Base-by-base conservation (phyloP, 2,329 filamentous ascomycete species). In the Lachnellula occidentalis region DNA sequence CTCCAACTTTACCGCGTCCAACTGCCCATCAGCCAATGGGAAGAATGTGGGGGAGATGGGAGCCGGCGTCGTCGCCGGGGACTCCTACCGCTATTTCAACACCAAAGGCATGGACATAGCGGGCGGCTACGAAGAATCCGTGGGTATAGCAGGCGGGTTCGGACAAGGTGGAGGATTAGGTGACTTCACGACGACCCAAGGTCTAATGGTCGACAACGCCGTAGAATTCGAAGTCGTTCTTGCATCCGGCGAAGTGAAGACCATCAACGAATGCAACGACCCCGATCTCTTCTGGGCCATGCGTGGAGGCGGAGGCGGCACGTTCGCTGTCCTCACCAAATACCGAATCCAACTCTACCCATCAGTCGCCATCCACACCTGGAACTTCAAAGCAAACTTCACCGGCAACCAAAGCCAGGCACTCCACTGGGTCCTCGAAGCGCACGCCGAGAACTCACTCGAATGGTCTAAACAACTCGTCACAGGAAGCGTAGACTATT, bases 251-350 rank as follows among this genome's bases (percentile, higher is more conserved):
- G 61, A 67, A 5, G 70, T 75, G 24, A 64, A 77, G 1, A 73
- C 73, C 36, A 73, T 70, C 27, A 73, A 67, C n/a, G 64, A 66
- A 21, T 67, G 65, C 19, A 56, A 70, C 24, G 71, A 80, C 53
- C 36, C 70, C 1, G 76, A 79, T 43, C 66, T 80, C 1, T 79
- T 73, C 67, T 78, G 74, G 73, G 77, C 75, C 2, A 69, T 80
- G 39, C 67, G 74, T 9, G 77, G 77, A 22, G 76, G 72, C 8
- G 27, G 27, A 9, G 27, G 27, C 9, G 27, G 27, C 27, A 76
- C 72, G 6, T 77, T 71, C 51, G 75, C 74, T 1, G 70, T 77
- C 11, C 72, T 76, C 21, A 54, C 50, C 7, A 56, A 55, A 14
- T 47, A 46, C 17, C 49, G 36, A 12, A 15, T 55, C n/a, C 50